Conservation (phyloP, 257 asterid genomes). For the Scutellaria barbata region DNA sequence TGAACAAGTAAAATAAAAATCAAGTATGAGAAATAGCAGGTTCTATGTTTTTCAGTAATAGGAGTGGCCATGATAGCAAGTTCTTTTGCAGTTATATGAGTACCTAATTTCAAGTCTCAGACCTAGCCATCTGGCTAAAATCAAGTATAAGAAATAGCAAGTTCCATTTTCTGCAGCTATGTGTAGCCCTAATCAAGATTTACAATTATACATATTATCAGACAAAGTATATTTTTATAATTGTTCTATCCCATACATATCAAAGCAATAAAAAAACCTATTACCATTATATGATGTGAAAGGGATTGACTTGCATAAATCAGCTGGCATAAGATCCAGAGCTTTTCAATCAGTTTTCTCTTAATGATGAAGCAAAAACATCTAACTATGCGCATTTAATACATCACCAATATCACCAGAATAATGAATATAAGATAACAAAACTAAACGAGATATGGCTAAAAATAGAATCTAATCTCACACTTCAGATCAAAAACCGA, state of each 20-base stretch:
- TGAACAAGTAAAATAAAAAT: not conserved
- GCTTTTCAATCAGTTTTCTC: not conserved
- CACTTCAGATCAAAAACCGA: slow-evolving; percentile 24
- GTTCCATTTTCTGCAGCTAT: not conserved
- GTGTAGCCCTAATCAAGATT: not conserved
- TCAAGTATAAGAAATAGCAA: not conserved
- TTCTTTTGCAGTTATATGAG: not conserved
- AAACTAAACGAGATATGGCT: slow-evolving; percentile 16
- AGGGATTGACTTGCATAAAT: not conserved
- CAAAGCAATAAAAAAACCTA: too few species aligned
- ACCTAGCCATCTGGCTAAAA: too few species aligned
- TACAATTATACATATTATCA: too few species aligned
- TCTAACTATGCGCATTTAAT: not conserved
- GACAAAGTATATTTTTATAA: too few species aligned
- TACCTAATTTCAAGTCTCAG: too few species aligned
- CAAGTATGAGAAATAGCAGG: not conserved
- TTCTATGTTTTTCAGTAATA: not conserved
- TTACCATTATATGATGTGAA: too few species aligned
- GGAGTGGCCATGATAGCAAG: not conserved
- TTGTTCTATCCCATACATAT: too few species aligned
- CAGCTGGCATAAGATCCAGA: not conserved
- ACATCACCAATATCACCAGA: slow-evolving; percentile 16
- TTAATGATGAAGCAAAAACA: not conserved
- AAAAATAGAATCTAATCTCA: slow-evolving; percentile 20
- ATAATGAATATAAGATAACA: not conserved